Conservation (phyloP, 179 eudicot genomes). For the Amaranthus tricolor region DNA sequence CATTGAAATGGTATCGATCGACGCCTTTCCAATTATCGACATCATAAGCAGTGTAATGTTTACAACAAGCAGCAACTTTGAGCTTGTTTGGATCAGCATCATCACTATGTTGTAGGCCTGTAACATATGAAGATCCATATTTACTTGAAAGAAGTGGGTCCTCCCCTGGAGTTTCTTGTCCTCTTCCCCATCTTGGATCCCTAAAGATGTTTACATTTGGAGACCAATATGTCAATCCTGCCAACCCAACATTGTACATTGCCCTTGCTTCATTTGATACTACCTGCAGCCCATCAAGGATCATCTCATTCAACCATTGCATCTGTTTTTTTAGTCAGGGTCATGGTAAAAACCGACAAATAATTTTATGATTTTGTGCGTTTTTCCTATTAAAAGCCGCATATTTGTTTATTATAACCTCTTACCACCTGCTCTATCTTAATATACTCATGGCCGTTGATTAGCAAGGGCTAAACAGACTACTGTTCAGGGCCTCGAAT, state of each 20-base stretch:
- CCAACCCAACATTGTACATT: slow-evolving; percentile 72
- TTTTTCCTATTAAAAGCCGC: no score
- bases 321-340: background rate
- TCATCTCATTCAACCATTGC: background rate
- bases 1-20: slow-evolving; percentile 59
- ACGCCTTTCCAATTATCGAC: slow-evolving; percentile 66
- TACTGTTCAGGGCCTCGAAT: no score
- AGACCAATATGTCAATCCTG: slow-evolving; percentile 70
- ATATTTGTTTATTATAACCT: no score
- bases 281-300: slow-evolving; percentile 37
- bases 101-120: slow-evolving; percentile 56
- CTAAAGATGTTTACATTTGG: slow-evolving; percentile 77
- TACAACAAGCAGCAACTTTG: slow-evolving; percentile 85
- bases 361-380: no score
- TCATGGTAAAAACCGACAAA: background rate
- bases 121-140: slow-evolving; percentile 50
- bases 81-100: slow-evolving; percentile 47
- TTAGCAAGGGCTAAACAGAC: no score
- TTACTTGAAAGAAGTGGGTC: slow-evolving; percentile 63
- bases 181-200: slow-evolving; percentile 92
- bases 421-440: no score
- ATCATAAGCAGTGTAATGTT: slow-evolving; percentile 84
- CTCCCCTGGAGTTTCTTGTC: slow-evolving; percentile 86
- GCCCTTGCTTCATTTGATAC: slow-evolving; percentile 85
- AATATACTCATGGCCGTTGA: no score